These are phyloP conservation scores for Lipomyces yamadae DNA, from an alignment of 805 yeast species.

Conservation along the genomic window DNA sequence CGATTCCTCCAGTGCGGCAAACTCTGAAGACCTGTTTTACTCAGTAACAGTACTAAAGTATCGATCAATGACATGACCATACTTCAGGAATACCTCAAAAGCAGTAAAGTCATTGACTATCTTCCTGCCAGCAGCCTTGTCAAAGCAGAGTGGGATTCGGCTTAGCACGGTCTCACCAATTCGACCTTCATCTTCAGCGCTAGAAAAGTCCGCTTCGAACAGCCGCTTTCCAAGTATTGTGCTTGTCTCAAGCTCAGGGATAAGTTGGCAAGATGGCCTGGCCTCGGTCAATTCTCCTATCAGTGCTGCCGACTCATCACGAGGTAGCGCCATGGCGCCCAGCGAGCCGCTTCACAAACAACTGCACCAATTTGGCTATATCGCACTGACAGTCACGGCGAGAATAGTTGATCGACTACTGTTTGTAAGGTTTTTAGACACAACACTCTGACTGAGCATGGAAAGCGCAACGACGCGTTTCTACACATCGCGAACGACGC, in stretches of 20 bases:
- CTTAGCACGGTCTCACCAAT: neutral
- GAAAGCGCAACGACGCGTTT: neutral
- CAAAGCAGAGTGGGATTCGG: conserved; percentile 3
- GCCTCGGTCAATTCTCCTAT: neutral
- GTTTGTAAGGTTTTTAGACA: neutral
- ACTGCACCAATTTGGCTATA: neutral
- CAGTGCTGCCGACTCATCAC: neutral
- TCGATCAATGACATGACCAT: neutral
- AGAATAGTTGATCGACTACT: neutral
- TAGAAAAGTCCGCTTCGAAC: neutral
- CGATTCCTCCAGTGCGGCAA: conserved; percentile 1
- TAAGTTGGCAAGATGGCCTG: neutral
- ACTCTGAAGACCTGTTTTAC: neutral
- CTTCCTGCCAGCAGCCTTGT: neutral
- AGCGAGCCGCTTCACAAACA: neutral
- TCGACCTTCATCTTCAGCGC: neutral
- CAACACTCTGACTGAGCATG: neutral
- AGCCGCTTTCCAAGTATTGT: neutral
- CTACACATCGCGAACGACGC: neutral
- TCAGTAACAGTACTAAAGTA: neutral
- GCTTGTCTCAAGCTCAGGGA: neutral
- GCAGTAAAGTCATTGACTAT: neutral
- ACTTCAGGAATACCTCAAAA: neutral
- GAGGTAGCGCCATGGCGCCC: neutral
- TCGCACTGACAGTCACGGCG: neutral